Percentiles rank a stretch among this genome's conserved stretches.
These are phyloP conservation scores for Arthrobotrys musiformis DNA, from an alignment of 2,329 filamentous ascomycete genomes.

Conservation along the genomic window DNA sequence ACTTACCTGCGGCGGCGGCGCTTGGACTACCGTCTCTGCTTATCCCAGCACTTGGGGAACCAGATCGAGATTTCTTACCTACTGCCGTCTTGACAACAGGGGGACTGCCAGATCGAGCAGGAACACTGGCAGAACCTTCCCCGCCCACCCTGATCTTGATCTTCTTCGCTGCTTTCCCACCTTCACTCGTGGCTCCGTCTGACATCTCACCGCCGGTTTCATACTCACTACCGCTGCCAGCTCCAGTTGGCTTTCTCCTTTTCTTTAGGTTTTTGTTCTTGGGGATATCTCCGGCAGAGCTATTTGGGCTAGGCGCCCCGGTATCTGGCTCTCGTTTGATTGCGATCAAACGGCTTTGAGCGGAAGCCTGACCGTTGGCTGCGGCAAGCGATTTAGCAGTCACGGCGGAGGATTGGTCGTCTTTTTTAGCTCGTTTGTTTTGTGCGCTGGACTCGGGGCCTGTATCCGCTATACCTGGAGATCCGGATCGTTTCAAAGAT, in stretches of 20 bases:
- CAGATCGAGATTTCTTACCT: conserved; percentile 53
- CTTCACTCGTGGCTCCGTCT: conserved; percentile 56
- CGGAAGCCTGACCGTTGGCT: conserved; percentile 42
- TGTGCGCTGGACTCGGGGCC: conserved; percentile 37
- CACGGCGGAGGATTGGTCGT: conserved; percentile 33
- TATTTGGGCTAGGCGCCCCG: conserved; percentile 35
- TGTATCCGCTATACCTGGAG: conserved; percentile 50
- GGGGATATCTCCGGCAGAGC: conserved; percentile 10
- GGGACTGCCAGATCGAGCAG: conserved; percentile 43
- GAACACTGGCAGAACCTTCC: conserved; percentile 46
- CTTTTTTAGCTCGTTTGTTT: conserved; percentile 54
- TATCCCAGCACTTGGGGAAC: conserved; percentile 46
- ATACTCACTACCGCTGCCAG: conserved; percentile 55
- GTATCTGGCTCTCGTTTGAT: conserved; percentile 58
- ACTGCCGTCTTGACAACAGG: conserved; percentile 13
- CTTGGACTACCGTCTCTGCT: conserved; percentile 46
- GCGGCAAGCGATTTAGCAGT: conserved; percentile 25
- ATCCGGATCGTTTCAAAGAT: conserved; percentile 55
- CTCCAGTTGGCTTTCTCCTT: conserved; percentile 56
- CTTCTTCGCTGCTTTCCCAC: conserved; percentile 58
- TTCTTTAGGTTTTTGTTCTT: conserved; percentile 57
- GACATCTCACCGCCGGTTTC: conserved; percentile 59
- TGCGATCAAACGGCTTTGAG: conserved; percentile 56
- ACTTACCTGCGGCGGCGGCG: conserved; percentile 37
- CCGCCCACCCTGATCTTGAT: conserved; percentile 57